Conservation (phyloP, 2,329 filamentous ascomycete species). For the Pseudogymnoascus sp. region DNA sequence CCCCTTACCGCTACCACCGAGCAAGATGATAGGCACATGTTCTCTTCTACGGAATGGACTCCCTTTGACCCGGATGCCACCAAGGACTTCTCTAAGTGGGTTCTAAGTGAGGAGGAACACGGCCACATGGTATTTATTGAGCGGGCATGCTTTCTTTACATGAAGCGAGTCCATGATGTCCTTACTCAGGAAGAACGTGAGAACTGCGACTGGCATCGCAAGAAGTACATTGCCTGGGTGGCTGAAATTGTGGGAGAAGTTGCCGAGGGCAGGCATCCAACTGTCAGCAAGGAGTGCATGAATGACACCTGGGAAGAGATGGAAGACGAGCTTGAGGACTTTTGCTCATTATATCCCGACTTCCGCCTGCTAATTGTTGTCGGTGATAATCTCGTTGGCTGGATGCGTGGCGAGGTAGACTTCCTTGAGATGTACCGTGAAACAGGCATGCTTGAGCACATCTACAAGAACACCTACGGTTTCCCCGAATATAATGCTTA, state of each 20-base stretch:
- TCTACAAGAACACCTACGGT: constrained; percentile 50
- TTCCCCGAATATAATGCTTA: constrained; percentile 83
- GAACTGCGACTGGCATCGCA: constrained; percentile 13
- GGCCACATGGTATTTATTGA: constrained; percentile 11
- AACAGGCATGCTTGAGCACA: constrained; percentile 12
- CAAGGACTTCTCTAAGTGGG: constrained; percentile 5
- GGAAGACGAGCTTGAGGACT: neutral
- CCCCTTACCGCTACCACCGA: constrained; percentile 12
- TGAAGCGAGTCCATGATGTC: constrained; percentile 8
- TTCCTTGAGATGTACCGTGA: constrained; percentile 12
- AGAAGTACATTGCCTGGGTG: constrained; percentile 13
- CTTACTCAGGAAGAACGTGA: constrained; percentile 14
- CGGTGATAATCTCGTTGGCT: constrained; percentile 12
- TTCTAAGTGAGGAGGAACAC: neutral
- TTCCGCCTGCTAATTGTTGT: neutral
- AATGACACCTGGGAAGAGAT: neutral
- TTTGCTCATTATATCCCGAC: neutral
- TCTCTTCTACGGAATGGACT: constrained; percentile 12
- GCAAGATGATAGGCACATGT: constrained; percentile 14
- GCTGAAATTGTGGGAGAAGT: constrained; percentile 12
- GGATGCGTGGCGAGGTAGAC: constrained; percentile 10
- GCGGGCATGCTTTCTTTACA: constrained; percentile 15
- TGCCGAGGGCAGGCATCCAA: neutral
- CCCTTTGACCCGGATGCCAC: neutral
- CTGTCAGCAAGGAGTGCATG: constrained; percentile 13